Conservation (phyloP, 768 basidiomycete species). For the Hydnomerulius pinastri region DNA sequence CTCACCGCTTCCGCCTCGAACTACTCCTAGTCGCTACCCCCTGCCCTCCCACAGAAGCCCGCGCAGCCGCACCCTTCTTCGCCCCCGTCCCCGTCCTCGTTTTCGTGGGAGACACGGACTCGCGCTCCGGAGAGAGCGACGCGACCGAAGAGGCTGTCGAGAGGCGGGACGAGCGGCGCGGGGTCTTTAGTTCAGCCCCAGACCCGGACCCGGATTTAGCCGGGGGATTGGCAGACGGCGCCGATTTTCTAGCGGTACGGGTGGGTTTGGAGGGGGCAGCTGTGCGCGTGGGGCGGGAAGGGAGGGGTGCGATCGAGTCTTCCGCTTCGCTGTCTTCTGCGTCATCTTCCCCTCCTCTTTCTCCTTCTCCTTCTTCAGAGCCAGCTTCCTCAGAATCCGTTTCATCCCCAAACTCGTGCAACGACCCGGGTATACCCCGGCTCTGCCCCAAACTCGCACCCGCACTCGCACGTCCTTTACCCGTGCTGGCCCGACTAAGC, state of each 20-base stretch:
- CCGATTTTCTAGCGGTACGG: constrained; percentile 11
- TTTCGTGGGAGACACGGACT: constrained; percentile 25
- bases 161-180: constrained; percentile 41
- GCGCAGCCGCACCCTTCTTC: constrained; percentile 23
- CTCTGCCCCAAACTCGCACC: constrained; percentile 25
- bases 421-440: constrained; percentile 47
- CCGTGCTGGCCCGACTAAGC: no score
- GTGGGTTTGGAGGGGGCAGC: constrained; percentile 17
- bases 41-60: constrained; percentile 8
- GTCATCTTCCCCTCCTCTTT: constrained; percentile 25
- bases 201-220: no score
- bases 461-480: constrained; percentile 10
- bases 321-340: constrained; percentile 36
- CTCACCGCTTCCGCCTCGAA: constrained; percentile 33
- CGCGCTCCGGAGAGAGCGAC: constrained; percentile 35
- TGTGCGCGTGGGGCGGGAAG: constrained; percentile 23
- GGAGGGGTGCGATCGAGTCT: constrained; percentile 37
- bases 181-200: no score
- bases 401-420: constrained; percentile 40
- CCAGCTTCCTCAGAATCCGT: constrained; percentile 21
- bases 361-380: constrained; percentile 23
- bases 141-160: constrained; percentile 32
- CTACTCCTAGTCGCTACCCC: constrained; percentile 29
- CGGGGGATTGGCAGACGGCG: no score
- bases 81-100: constrained; percentile 4